phyloP scores from a whole-genome alignment of 2,329 filamentous ascomycete species.

The Cytospora mali region DNA sequence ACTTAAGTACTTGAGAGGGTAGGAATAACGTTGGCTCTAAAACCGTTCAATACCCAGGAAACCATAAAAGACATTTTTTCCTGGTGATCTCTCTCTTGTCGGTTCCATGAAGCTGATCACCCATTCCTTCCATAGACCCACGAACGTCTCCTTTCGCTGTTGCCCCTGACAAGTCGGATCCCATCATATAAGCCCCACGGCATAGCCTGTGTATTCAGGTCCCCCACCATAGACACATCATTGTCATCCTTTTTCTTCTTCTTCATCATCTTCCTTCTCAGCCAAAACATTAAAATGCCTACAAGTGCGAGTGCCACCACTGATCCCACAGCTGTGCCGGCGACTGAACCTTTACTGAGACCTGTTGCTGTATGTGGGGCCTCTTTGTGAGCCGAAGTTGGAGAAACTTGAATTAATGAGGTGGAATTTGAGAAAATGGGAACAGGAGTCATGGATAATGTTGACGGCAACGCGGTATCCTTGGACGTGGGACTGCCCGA shows the following conservation, averaged over 20 bases:
- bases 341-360: not conserved
- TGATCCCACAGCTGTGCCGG: not conserved
- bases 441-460: not conserved
- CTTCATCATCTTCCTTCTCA: not conserved
- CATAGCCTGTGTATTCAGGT: not conserved
- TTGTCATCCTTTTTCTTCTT: not conserved
- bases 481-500: not conserved
- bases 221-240: conserved; percentile 7
- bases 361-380: not conserved
- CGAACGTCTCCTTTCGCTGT: not conserved
- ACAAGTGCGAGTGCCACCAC: not conserved
- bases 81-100: not conserved
- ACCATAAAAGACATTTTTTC: too few relatives aligned
- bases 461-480: not conserved
- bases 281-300: not conserved
- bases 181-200: conserved; percentile 4
- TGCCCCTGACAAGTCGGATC: conserved; percentile 15
- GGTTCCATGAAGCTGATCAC: not conserved
- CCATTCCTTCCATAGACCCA: not conserved
- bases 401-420: not conserved
- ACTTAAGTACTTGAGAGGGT: too few relatives aligned
- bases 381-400: not conserved
- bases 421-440: not conserved
- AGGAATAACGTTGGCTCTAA: too few relatives aligned
- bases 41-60: too few relatives aligned